Conservation (phyloP, 2,329 filamentous ascomycete species). For the Paraconiothyrium brasiliense region DNA sequence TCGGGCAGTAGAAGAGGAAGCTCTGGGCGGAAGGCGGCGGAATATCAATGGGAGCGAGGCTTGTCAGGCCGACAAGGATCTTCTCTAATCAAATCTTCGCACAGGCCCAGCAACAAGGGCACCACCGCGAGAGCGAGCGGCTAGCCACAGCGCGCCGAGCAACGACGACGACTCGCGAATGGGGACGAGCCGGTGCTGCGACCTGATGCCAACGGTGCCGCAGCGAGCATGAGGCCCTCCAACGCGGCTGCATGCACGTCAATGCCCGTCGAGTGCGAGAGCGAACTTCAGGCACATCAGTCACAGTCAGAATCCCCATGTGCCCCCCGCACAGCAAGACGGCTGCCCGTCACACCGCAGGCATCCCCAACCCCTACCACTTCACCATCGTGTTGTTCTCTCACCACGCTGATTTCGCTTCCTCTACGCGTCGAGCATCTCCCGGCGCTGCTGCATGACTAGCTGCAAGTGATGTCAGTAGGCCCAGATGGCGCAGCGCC, state of each 20-base stretch:
- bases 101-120: slow-evolving; percentile 12
- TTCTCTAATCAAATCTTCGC: slow-evolving; percentile 31
- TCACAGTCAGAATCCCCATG: background rate
- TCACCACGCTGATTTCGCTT: background rate
- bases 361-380: background rate
- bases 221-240: background rate
- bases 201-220: background rate
- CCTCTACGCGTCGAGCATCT: background rate
- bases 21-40: slow-evolving; percentile 27
- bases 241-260: background rate
- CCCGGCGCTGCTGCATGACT: background rate
- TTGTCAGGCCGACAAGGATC: slow-evolving; percentile 30
- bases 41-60: slow-evolving; percentile 48
- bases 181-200: too few relatives aligned
- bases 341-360: background rate
- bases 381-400: too few relatives aligned
- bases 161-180: background rate
- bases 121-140: slow-evolving; percentile 5
- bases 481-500: background rate
- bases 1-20: slow-evolving; percentile 12
- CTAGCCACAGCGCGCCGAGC: background rate
- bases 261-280: background rate
- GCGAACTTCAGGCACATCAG: background rate
- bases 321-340: background rate
- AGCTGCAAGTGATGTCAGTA: slow-evolving; percentile 14